Conservation (phyloP, 2,329 filamentous ascomycete species). For the Cladosporium sphaerospermum region DNA sequence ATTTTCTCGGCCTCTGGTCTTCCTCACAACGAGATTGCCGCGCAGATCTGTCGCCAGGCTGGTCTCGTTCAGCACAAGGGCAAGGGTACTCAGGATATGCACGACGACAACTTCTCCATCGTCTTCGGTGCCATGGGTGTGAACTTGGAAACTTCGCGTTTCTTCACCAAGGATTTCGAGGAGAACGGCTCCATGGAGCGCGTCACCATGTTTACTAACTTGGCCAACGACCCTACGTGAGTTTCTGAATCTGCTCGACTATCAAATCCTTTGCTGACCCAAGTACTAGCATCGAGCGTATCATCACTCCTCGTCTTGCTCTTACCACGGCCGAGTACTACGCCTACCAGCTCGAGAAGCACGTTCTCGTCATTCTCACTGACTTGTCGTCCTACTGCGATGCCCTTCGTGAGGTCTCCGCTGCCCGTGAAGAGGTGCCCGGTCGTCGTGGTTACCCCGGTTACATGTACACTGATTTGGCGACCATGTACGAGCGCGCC, state of each 20-base stretch:
- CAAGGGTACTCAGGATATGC: conserved; percentile 92
- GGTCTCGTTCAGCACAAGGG: conserved; percentile 80
- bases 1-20: conserved; percentile 98
- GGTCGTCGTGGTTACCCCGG: conserved; percentile 98
- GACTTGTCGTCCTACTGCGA: conserved; percentile 98
- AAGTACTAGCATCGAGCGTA: conserved; percentile 80
- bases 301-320: conserved; percentile 96
- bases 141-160: conserved; percentile 96
- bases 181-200: conserved; percentile 99
- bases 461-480: conserved; percentile 99
- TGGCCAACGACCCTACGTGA: conserved; percentile 97
- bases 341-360: conserved; percentile 99
- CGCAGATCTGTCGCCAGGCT: conserved; percentile 96
- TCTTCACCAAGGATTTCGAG: conserved; percentile 98
- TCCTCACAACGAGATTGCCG: conserved; percentile 98
- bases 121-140: conserved; percentile 99
- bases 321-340: conserved; percentile 99
- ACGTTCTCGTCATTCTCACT: conserved; percentile 96
- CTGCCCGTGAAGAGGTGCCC: conserved; percentile 95
- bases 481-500: conserved; percentile 98
- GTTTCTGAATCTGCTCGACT: conserved; percentile 25
- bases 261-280: conserved; percentile 19
- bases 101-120: conserved; percentile 99
- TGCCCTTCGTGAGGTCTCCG: conserved; percentile 95
- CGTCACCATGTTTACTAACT: conserved; percentile 94